Evolutionary conservation across 2,329 filamentous ascomycete genomes (phyloP).

Genomic region (Didymella keratinophila): DNA sequence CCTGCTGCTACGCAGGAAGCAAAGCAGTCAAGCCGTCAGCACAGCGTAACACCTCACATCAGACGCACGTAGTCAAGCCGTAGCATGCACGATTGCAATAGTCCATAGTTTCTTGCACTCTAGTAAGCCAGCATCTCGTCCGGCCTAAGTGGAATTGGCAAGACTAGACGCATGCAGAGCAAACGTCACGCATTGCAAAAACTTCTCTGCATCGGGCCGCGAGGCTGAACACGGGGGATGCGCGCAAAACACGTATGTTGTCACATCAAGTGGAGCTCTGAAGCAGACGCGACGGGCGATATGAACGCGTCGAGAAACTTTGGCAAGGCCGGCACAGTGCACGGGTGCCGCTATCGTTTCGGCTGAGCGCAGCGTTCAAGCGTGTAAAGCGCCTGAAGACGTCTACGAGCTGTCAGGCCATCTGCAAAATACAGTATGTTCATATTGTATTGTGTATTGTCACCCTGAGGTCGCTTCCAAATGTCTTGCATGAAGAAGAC

Average conservation of each 20-base stretch:
- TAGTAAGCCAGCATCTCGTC: constrained; percentile 6
- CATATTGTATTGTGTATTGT: too few relatives aligned
- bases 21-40: constrained; percentile 5
- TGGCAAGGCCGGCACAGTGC: constrained; percentile 27
- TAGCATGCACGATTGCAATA: constrained; percentile 2
- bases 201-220: constrained; percentile 19
- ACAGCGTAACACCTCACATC: constrained; percentile 1
- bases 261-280: constrained; percentile 37
- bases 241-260: constrained; percentile 25
- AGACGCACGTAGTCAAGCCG: background rate
- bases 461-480: background rate
- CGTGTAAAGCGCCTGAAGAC: background rate
- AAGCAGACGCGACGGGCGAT: constrained; percentile 37
- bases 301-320: constrained; percentile 47
- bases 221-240: constrained; percentile 18
- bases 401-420: background rate
- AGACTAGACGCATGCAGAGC: constrained; percentile 19
- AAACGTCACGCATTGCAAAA: constrained; percentile 29
- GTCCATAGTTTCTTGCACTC: background rate
- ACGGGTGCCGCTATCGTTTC: constrained; percentile 27
- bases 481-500: background rate
- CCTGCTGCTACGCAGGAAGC: constrained; percentile 7
- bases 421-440: background rate
- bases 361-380: background rate
- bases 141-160: constrained; percentile 11